phyloP scores from a whole-genome alignment of 106 monocot species.

The Acorus gramineus region DNA sequence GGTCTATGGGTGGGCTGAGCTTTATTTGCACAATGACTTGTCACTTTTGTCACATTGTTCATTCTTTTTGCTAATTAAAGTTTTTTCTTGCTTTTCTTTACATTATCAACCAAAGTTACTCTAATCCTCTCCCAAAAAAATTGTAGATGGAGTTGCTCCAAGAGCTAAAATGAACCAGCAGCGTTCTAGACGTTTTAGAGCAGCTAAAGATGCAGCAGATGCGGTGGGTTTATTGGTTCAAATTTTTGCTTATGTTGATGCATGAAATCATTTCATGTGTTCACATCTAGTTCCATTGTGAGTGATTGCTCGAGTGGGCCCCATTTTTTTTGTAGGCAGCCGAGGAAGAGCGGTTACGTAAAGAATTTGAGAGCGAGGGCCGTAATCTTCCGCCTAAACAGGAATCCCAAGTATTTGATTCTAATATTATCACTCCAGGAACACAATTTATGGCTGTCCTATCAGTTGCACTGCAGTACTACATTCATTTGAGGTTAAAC shows the following conservation, averaged over 20 bases:
- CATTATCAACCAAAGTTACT: too few species aligned
- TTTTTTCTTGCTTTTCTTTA: too few species aligned
- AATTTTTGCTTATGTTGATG: not conserved
- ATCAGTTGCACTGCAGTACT: conserved; percentile 80
- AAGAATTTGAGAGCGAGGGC: conserved; percentile 94
- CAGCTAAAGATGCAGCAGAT: conserved; percentile 97
- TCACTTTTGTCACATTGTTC: too few species aligned
- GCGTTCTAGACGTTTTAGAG: conserved; percentile 96
- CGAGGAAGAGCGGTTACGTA: conserved; percentile 69
- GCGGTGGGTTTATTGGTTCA: conserved; percentile 39
- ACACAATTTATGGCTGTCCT: conserved; percentile 93
- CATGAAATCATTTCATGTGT: too few species aligned
- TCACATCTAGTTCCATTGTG: too few species aligned
- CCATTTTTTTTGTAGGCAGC: conserved; percentile 44
- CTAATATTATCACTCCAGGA: conserved; percentile 97
- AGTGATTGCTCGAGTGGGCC: too few species aligned
- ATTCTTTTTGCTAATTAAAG: too few species aligned
- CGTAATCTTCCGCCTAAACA: conserved; percentile 94
- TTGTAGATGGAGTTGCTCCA: conserved; percentile 92
- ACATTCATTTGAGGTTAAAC: conserved; percentile 76
- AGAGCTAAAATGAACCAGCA: conserved; percentile 99
- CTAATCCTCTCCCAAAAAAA: too few species aligned
- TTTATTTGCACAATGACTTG: too few species aligned
- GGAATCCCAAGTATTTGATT: conserved; percentile 82
- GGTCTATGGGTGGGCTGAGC: too few species aligned